Conservation (phyloP, 306 rosid genomes). For the Vigna reflexopilosa region DNA sequence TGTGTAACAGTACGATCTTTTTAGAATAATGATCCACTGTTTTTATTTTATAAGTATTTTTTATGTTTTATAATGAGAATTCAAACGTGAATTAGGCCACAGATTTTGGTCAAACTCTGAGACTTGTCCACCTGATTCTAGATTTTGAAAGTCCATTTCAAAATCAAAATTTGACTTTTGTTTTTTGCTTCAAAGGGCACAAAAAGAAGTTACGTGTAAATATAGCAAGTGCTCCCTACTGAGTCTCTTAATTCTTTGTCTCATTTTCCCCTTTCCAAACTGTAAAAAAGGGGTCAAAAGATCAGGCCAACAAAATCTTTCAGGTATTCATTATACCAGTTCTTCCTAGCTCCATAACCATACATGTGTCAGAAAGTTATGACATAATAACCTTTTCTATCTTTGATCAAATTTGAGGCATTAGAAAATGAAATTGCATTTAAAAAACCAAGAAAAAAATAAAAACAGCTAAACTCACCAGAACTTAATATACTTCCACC, state of each 20-base stretch:
- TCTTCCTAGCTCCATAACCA: not conserved
- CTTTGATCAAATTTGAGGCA: not conserved
- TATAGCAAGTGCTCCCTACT: not conserved
- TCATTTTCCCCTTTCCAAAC: conserved; percentile 29
- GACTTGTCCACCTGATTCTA: conserved; percentile 13
- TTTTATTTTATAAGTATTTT: not conserved
- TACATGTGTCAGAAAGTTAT: not conserved
- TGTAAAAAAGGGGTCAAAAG: not conserved
- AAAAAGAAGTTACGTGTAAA: conserved; percentile 31
- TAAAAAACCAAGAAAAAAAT: conserved; percentile 16
- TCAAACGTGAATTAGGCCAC: conserved; percentile 30
- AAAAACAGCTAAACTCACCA: conserved; percentile 53
- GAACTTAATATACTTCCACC: conserved; percentile 71
- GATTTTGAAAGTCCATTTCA: conserved; percentile 33
- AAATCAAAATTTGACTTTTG: conserved; percentile 47
- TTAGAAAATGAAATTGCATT: conserved; percentile 22
- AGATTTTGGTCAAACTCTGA: conserved; percentile 46
- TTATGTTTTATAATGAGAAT: not conserved
- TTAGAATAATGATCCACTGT: not conserved
- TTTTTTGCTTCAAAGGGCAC: not conserved
- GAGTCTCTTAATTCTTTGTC: conserved; percentile 16
- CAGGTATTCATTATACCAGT: not conserved
- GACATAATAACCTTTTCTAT: not conserved
- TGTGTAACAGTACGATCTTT: not conserved
- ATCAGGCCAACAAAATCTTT: conserved; percentile 3